These are phyloP conservation scores for Kazachstania sp. DNA, from an alignment of 1,139 yeast genomes.

Conservation along the genomic window DNA sequence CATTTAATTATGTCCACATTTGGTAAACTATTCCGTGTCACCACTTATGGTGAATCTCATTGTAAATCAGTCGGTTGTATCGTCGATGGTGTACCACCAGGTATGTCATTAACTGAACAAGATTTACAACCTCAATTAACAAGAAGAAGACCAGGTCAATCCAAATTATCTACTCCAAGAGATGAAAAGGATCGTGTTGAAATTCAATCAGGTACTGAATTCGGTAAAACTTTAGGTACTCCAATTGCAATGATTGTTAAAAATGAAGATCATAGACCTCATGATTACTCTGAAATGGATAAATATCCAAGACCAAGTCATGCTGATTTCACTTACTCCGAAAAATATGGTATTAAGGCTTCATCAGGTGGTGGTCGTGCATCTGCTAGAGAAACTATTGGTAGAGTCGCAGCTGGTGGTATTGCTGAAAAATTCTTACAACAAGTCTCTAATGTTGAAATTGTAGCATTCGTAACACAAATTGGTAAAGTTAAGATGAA, in stretches of 20 bases:
- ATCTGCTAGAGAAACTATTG: conserved; percentile 95
- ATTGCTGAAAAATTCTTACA: conserved; percentile 85
- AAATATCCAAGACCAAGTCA: conserved; percentile 95
- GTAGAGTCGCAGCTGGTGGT: conserved; percentile 98
- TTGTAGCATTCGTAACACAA: conserved; percentile 90
- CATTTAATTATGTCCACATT: conserved; percentile 47
- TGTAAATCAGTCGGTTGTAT: conserved; percentile 98
- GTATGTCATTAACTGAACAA: conserved; percentile 61
- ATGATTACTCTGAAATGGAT: conserved; percentile 91
- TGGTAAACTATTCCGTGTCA: conserved; percentile 60
- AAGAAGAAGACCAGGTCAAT: conserved; percentile 96
- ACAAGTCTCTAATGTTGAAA: conserved; percentile 76
- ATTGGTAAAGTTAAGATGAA: conserved; percentile 75
- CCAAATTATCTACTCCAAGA: conserved; percentile 86
- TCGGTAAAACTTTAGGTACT: conserved; percentile 84
- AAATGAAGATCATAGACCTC: conserved; percentile 94
- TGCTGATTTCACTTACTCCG: conserved; percentile 89
- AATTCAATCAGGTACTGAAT: conserved; percentile 91
- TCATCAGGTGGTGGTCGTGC: conserved; percentile 97
- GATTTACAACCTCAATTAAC: conserved; percentile 94
- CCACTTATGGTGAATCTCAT: conserved; percentile 97
- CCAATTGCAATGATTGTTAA: conserved; percentile 90
- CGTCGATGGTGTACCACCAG: conserved; percentile 97
- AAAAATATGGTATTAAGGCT: conserved; percentile 86
- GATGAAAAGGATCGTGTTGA: conserved; percentile 88